Base-by-base conservation (phyloP, 2,329 filamentous ascomycete species). In the Eutypella sp. region DNA sequence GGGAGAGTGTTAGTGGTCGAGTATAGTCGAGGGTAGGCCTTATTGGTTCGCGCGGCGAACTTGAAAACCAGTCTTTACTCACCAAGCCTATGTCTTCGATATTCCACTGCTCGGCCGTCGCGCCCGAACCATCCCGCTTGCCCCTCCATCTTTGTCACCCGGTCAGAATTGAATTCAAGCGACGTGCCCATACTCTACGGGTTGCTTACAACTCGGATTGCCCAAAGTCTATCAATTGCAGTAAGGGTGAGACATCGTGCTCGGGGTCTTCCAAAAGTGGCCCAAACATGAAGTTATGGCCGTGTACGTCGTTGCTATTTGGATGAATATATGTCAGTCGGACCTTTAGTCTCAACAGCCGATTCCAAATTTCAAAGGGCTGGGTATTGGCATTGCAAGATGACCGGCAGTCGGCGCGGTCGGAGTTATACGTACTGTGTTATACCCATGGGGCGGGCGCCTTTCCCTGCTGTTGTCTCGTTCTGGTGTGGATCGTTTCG, bases 31-130 rank as follows among this genome's bases (percentile, higher is more conserved):
- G n/a, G 2, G 25, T 16, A 2, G 19, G 15, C 27, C 20, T n/a
- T 22, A 9, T 22, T 9, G 31, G n/a, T n/a, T n/a, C n/a, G 25
- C 7, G 25, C 25, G 25, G 25, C 25, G 13, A 29, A 13, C 7
- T 29, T 29, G 7, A 29, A 29, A 7, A 29, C 25, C n/a, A n/a
- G n/a, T 29, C 22, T n/a, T 39, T 16, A 45, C 48, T 9, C 31
- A 50, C 45, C 38, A 50, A 41, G 23, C 48, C 48, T 9, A 50
- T 42, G 23, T 50, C 48, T 15, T 31, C 16, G 24, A 42, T 15
- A 20, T 42, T 42, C n/a, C 27, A 42, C 15, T 42, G 40, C 20
- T 42, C 40, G 11, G 40, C 40, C 9, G 40, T 42, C 15, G 24
- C 40, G 13, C 40, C 40, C 16, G 40, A 29, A 20, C 20, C 13